Evolutionary conservation across 345 rosid genomes (phyloP), one percentile per base, ranked within the genome.

Genomic region (Mangifera indica): DNA sequence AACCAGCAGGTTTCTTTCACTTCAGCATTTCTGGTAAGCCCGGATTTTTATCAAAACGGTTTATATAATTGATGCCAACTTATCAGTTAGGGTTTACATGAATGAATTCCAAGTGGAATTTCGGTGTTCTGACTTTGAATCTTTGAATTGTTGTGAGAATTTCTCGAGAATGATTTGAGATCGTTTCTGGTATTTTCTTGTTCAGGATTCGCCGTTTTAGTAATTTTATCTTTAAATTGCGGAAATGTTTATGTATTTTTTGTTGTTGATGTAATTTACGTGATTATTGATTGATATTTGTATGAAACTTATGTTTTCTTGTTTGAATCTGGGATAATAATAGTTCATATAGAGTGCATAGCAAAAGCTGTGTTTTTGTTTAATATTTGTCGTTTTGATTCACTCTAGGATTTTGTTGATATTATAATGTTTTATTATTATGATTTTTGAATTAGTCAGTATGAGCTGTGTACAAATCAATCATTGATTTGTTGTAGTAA

Each of bases 11-110:
- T 17, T 49, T n/a, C 4, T 26, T 52, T 34, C 42, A n/a, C 29
- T 67, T 18, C 44, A n/a, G 17, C 49, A 59, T 53, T 20, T 13
- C 12, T 20, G 71, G 71, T 67, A 6, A 67, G 71, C 61, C 13
- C 20, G 12, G 26, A 62, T 67, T 5, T 54, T 37, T 37, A 29
- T 29, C 2, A 29, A 29, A 29, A 29, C 32, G 3, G 3, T 29
- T 29, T 29, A 29, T 29, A 29, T 29, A 29, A 29, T 29, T 29
- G 32, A 29, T 3, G 32, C 32, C 32, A 29, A 29, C 5, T 5
- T 37, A 7, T 37, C 9, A 37, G 42, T 37, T 37, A 37, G 42
- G 42, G 48, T 7, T 57, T n/a, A 63, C 53, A 18, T 1, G 40
- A 42, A 25, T 25, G 10, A 68, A 37, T 55, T 54, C 10, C 11